A percentile compares a stretch with the other conserved stretches of the same genome.
These are phyloP conservation scores for Neckera pumila DNA, from an alignment of 225 moss, liverwort and hornwort genomes.

Conservation along the genomic window DNA sequence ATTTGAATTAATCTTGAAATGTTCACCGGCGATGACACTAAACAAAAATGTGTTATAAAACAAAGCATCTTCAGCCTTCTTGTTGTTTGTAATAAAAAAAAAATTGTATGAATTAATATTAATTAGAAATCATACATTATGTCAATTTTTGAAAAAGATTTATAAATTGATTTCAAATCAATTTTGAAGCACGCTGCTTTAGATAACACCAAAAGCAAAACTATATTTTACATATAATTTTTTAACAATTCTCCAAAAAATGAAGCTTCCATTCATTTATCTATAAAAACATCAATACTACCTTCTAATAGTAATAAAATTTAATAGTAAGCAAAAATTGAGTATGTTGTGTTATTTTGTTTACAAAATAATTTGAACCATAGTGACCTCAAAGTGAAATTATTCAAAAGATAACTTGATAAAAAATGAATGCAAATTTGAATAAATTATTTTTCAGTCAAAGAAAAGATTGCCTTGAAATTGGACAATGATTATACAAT, in stretches of 20 bases:
- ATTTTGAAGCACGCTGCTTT: not conserved
- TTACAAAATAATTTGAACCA: not conserved
- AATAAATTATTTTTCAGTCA: accelerated
- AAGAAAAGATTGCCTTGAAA: too few species aligned
- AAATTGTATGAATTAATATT: not conserved
- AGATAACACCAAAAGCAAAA: not conserved
- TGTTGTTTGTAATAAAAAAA: not conserved
- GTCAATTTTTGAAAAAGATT: not conserved
- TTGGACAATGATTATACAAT: accelerated
- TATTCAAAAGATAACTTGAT: not conserved
- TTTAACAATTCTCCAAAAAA: too few species aligned
- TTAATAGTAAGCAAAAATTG: not conserved
- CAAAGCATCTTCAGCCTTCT: not conserved
- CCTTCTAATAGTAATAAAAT: not conserved
- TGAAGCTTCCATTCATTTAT: not conserved
- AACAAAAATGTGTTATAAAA: not conserved
- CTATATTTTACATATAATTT: accelerated
- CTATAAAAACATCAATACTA: not conserved
- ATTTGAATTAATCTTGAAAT: not conserved
- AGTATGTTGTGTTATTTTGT: not conserved
- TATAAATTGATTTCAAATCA: not conserved
- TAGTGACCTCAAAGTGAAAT: not conserved
- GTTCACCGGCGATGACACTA: accelerated
- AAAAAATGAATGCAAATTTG: not conserved
- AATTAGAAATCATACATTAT: not conserved